These are phyloP conservation scores for Mucuna pruriens DNA, from an alignment of 306 rosid species.

Conservation along the genomic window DNA sequence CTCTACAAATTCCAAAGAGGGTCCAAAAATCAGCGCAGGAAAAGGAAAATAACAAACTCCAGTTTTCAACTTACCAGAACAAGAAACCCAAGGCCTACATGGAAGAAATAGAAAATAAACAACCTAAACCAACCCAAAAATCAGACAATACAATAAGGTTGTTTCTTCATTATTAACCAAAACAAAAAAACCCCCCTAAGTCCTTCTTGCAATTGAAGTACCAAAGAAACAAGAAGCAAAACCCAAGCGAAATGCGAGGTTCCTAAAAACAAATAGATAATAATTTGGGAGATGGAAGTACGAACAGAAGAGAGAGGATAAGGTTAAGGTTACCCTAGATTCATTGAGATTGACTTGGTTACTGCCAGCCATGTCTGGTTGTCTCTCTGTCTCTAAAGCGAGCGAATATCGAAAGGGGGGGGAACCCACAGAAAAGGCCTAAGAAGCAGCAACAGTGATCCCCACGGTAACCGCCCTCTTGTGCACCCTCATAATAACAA, in stretches of 20 bases:
- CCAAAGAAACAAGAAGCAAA: background rate
- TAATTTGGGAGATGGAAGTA: slow-evolving; percentile 16
- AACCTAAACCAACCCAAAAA: slow-evolving; percentile 7
- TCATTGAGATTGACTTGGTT: slow-evolving; percentile 74
- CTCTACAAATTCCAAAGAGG: slow-evolving; percentile 48
- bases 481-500: slow-evolving; percentile 36
- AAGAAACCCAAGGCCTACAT: slow-evolving; percentile 42
- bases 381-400: background rate
- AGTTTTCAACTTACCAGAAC: slow-evolving; percentile 46
- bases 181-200: too few relatives aligned
- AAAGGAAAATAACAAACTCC: slow-evolving; percentile 6
- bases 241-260: slow-evolving; percentile 1
- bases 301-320: background rate
- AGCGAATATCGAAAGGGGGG: slow-evolving; percentile 29
- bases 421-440: slow-evolving; percentile 22
- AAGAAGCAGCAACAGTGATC: slow-evolving; percentile 33
- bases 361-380: slow-evolving; percentile 62
- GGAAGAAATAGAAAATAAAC: slow-evolving; percentile 33
- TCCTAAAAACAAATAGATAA: background rate
- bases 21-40: slow-evolving; percentile 8
- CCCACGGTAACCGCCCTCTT: slow-evolving; percentile 26
- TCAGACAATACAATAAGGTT: background rate
- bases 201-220: too few relatives aligned
- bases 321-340: slow-evolving; percentile 75
- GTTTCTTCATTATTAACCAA: slow-evolving; percentile 2